Conservation (phyloP, 768 basidiomycete genomes). For the Lentinula edodes region DNA sequence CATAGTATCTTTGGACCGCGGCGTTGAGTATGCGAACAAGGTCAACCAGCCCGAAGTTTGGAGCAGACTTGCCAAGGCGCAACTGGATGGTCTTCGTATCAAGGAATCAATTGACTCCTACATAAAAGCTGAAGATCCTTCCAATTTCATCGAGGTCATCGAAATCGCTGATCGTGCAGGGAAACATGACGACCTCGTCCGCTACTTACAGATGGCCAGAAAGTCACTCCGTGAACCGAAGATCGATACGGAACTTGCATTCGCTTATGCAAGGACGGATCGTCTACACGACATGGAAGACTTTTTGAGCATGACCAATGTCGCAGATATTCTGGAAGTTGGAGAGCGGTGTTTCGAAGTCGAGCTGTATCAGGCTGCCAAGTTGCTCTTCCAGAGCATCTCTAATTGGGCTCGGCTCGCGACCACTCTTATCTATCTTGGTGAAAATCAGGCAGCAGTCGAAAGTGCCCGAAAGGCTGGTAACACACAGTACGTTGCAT, state of each 20-base stretch:
- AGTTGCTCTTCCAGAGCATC: slow-evolving; percentile 92
- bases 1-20: slow-evolving; percentile 96
- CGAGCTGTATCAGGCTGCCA: slow-evolving; percentile 94
- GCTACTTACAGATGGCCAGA: slow-evolving; percentile 97
- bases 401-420: slow-evolving; percentile 99
- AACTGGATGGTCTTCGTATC: slow-evolving; percentile 95
- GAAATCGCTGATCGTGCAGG: slow-evolving; percentile 94
- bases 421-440: slow-evolving; percentile 96
- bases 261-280: slow-evolving; percentile 97
- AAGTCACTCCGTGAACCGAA: slow-evolving; percentile 95
- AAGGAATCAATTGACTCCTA: slow-evolving; percentile 99
- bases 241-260: slow-evolving; percentile 97
- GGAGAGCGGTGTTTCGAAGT: slow-evolving; percentile 99
- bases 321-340: slow-evolving; percentile 93
- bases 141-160: slow-evolving; percentile 91
- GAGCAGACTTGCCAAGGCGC: slow-evolving; percentile 97
- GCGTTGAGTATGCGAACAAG: slow-evolving; percentile 92
- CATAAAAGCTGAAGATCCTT: slow-evolving; percentile 93
- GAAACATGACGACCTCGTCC: slow-evolving; percentile 88
- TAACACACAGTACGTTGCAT: slow-evolving; percentile 80
- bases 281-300: slow-evolving; percentile 99
- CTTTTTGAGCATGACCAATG: slow-evolving; percentile 97
- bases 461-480: slow-evolving; percentile 99
- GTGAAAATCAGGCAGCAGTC: slow-evolving; percentile 96
- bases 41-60: slow-evolving; percentile 96